Evolutionary conservation across 176 grass and related monocot species (phyloP).

Genomic region (Coix lacrymajobi): DNA sequence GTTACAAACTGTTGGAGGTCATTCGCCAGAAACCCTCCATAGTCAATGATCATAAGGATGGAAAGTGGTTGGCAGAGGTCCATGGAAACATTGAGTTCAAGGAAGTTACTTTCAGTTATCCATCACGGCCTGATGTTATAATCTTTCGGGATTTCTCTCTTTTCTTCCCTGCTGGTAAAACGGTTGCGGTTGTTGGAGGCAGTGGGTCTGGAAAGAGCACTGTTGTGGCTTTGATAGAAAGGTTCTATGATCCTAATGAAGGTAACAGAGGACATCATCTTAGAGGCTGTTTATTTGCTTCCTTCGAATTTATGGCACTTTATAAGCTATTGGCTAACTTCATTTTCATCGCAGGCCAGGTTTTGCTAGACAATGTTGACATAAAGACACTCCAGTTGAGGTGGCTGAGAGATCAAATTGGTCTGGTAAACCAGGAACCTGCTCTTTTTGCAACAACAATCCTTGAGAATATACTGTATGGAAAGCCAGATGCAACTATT

Average conservation of each 20-base stretch:
- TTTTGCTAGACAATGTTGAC: conserved; percentile 96
- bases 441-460: conserved; percentile 97
- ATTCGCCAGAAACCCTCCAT: conserved; percentile 93
- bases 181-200: conserved; percentile 88
- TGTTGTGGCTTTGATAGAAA: conserved; percentile 94
- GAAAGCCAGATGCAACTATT: conserved; percentile 84
- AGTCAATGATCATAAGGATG: conserved; percentile 71
- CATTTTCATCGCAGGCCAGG: conserved; percentile 55
- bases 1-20: conserved; percentile 89
- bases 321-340: not conserved
- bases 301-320: not conserved
- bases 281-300: not conserved
- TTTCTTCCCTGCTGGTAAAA: conserved; percentile 95
- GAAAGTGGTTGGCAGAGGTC: conserved; percentile 83
- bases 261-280: conserved; percentile 28
- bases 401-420: conserved; percentile 96
- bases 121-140: conserved; percentile 88
- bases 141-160: conserved; percentile 96
- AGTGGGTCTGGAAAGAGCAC: conserved; percentile 99
- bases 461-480: conserved; percentile 93
- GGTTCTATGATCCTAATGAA: conserved; percentile 99
- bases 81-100: conserved; percentile 99
- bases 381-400: conserved; percentile 87
- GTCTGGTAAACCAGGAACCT: conserved; percentile 97
- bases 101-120: conserved; percentile 98